phyloP scores from a whole-genome alignment of 768 basidiomycete genomes.

The Cystofilobasidium macerans region DNA sequence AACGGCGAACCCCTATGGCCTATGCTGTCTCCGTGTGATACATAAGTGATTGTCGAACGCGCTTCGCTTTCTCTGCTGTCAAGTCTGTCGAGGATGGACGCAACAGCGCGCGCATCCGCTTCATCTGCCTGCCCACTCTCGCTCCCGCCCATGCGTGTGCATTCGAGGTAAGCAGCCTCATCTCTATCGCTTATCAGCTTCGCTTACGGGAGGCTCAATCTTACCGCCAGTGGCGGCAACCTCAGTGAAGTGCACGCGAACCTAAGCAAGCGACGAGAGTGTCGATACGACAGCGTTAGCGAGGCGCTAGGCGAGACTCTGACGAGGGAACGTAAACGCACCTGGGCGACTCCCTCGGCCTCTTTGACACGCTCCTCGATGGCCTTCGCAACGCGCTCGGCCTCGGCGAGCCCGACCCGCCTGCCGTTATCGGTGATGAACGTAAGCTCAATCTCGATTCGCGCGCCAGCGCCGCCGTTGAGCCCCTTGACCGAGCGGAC shows the following conservation, averaged over 20 bases:
- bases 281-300: neutral
- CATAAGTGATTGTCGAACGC: too few species aligned
- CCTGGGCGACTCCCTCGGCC: conserved; percentile 2
- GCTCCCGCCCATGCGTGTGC: too few species aligned
- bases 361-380: conserved; percentile 4
- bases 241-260: conserved; percentile 29
- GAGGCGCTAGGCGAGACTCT: neutral
- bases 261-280: neutral
- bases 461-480: conserved; percentile 13
- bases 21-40: too few species aligned
- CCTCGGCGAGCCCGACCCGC: conserved; percentile 2
- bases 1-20: too few species aligned
- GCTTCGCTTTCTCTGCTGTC: too few species aligned
- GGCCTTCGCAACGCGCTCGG: conserved; percentile 3
- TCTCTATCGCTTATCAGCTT: too few species aligned
- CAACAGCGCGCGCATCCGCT: too few species aligned
- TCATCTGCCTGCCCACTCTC: too few species aligned
- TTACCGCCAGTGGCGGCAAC: conserved; percentile 1
- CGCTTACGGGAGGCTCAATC: too few species aligned
- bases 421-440: neutral
- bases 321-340: neutral
- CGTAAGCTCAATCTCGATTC: conserved; percentile 18
- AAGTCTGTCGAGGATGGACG: too few species aligned
- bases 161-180: too few species aligned
- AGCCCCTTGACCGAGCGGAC: conserved; percentile 13